These are phyloP conservation scores for Poa annua DNA, from an alignment of 176 grass and related monocot genomes.

Conservation along the genomic window DNA sequence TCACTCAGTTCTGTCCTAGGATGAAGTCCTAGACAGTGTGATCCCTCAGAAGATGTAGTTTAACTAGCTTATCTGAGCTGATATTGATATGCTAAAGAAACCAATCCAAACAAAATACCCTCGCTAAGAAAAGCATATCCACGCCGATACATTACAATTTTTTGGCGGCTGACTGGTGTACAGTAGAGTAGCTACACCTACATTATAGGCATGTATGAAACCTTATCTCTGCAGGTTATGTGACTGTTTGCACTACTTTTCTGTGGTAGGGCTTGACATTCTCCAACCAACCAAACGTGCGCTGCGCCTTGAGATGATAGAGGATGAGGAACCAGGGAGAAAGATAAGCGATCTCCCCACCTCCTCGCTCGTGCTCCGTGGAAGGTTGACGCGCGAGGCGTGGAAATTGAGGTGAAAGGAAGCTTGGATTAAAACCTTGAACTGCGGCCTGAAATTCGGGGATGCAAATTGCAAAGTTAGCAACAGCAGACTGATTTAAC, in stretches of 20 bases:
- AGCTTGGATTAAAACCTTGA: not conserved
- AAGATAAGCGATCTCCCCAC: constrained; percentile 36
- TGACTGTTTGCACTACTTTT: not conserved
- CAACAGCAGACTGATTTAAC: constrained; percentile 13
- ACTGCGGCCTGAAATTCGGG: not conserved
- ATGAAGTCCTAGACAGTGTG: constrained; percentile 11
- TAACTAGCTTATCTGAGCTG: constrained; percentile 43
- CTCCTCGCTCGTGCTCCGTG: constrained; percentile 1
- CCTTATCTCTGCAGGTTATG: constrained; percentile 40
- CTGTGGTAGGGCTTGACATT: constrained; percentile 1
- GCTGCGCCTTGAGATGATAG: not conserved
- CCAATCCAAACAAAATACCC: constrained; percentile 18
- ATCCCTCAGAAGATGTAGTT: constrained; percentile 4
- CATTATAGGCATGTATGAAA: constrained; percentile 22
- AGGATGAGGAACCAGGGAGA: not conserved
- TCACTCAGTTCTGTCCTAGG: constrained; percentile 15
- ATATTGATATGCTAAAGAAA: constrained; percentile 35
- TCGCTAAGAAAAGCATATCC: constrained; percentile 39
- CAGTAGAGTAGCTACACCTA: constrained; percentile 21
- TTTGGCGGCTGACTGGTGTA: constrained; percentile 27
- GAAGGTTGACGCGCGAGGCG: constrained; percentile 6
- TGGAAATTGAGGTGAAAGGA: not conserved
- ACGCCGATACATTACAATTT: constrained; percentile 16
- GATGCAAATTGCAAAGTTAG: too few relatives aligned
- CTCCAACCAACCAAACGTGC: constrained; percentile 39